Percentiles rank a stretch among this genome's conserved stretches.
phyloP scores from a whole-genome alignment of 2,329 filamentous ascomycete species.

The Dendryphion nanum region DNA sequence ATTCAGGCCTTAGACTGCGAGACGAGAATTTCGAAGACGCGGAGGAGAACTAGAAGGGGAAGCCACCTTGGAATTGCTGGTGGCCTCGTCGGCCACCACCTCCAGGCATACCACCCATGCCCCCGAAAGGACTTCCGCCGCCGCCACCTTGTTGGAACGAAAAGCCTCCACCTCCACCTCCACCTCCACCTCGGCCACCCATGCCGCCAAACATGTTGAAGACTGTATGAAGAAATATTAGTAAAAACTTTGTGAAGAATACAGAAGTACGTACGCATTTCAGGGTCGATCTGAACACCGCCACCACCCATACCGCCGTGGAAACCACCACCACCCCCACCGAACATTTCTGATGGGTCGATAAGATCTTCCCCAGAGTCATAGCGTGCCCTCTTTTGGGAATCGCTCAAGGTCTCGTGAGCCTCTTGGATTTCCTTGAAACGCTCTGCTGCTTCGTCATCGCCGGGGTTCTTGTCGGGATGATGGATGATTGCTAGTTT shows the following conservation, averaged over 20 bases:
- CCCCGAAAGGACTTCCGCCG: slow-evolving; percentile 40
- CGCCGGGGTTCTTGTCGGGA: slow-evolving; percentile 94
- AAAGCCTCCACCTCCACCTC: slow-evolving; percentile 51
- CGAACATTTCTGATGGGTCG: slow-evolving; percentile 84
- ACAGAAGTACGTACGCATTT: slow-evolving; percentile 26
- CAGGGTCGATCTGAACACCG: slow-evolving; percentile 41
- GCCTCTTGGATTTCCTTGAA: slow-evolving; percentile 99
- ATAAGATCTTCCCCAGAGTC: slow-evolving; percentile 91
- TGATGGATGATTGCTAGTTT: slow-evolving; percentile 93
- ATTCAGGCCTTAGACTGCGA: background rate
- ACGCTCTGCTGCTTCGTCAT: slow-evolving; percentile 77
- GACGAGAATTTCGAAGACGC: background rate
- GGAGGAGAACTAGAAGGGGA: slow-evolving; percentile 23
- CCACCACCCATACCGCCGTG: slow-evolving; percentile 36
- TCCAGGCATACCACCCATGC: slow-evolving; percentile 35
- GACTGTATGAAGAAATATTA: slow-evolving; percentile 31
- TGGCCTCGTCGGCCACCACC: slow-evolving; percentile 29
- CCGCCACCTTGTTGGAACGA: slow-evolving; percentile 41
- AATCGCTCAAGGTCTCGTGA: slow-evolving; percentile 91
- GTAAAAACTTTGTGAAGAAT: background rate
- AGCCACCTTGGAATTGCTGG: slow-evolving; percentile 31
- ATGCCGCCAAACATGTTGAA: slow-evolving; percentile 39
- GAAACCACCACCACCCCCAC: slow-evolving; percentile 51
- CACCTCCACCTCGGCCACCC: slow-evolving; percentile 48
- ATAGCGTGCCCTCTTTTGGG: slow-evolving; percentile 88